A percentile compares a stretch with the other conserved stretches of the same genome.
Conservation (phyloP, 768 basidiomycete species). For the Serpula lacrymans region DNA sequence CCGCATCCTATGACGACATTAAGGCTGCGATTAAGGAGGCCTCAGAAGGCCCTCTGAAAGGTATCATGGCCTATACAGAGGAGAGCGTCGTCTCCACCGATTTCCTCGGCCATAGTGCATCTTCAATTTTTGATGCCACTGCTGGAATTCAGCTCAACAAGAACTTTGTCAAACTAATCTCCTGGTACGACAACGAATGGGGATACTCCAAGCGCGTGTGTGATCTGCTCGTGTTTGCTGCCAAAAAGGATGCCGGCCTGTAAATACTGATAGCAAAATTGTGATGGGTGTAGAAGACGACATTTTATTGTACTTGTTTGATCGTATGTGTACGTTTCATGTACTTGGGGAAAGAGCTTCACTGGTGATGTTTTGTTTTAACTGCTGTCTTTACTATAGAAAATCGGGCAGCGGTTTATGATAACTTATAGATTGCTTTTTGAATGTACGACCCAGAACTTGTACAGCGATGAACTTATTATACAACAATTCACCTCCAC, state of each 20-base stretch:
- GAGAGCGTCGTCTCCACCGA: conserved; percentile 93
- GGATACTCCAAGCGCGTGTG: conserved; percentile 91
- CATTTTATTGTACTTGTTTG: too few relatives aligned
- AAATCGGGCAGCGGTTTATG: too few relatives aligned
- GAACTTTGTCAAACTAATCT: conserved; percentile 94
- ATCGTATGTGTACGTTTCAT: too few relatives aligned
- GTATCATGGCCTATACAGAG: conserved; percentile 87
- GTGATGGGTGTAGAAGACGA: too few relatives aligned
- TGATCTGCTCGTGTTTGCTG: conserved; percentile 82
- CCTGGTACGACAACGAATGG: conserved; percentile 97
- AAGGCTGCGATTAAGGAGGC: conserved; percentile 82
- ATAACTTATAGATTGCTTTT: too few relatives aligned
- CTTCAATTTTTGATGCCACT: conserved; percentile 90
- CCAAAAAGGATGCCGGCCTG: conserved; percentile 68
- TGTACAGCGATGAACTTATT: too few relatives aligned
- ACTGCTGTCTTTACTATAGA: too few relatives aligned
- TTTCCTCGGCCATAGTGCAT: conserved; percentile 75
- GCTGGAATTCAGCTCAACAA: conserved; percentile 91
- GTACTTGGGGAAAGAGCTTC: too few relatives aligned
- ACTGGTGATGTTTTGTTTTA: too few relatives aligned
- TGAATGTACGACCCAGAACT: too few relatives aligned
- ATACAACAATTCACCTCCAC: too few relatives aligned
- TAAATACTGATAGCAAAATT: too few relatives aligned
- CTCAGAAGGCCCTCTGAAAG: conserved; percentile 63
- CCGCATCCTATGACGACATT: conserved; percentile 86